These are phyloP conservation scores for Helicocarpus griseus DNA, from an alignment of 2,329 filamentous ascomycete species.

Conservation along the genomic window DNA sequence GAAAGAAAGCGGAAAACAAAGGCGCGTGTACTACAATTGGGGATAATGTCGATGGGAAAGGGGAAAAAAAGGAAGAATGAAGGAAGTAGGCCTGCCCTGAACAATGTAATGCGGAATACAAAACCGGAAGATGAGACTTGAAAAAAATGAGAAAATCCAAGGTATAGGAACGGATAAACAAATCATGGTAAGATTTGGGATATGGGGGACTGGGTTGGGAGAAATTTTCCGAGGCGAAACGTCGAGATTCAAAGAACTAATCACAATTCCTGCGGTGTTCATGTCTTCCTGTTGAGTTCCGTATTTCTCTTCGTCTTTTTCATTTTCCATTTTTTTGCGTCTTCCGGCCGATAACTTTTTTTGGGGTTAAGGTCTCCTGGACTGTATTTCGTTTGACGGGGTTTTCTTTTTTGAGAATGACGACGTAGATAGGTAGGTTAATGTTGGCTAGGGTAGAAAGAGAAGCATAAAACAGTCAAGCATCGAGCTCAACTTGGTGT, in stretches of 20 bases:
- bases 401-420: background rate
- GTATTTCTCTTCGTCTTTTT: background rate
- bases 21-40: background rate
- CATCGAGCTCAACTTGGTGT: background rate
- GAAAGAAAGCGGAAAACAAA: background rate
- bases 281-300: background rate
- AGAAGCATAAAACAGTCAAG: background rate
- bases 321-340: background rate
- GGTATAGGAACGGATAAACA: background rate
- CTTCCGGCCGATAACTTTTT: no score
- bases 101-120: conserved; percentile 1
- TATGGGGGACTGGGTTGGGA: background rate
- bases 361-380: conserved; percentile 1
- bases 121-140: background rate
- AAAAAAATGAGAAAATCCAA: background rate
- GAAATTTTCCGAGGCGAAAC: background rate
- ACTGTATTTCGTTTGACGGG: background rate
- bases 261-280: background rate
- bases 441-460: no score
- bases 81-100: conserved; percentile 2
- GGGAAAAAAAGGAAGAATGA: background rate
- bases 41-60: background rate
- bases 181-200: background rate
- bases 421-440: background rate
- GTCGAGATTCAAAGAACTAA: background rate